These are phyloP conservation scores for Lathyrus oleraceus DNA, from an alignment of 306 rosid genomes.

Conservation along the genomic window DNA sequence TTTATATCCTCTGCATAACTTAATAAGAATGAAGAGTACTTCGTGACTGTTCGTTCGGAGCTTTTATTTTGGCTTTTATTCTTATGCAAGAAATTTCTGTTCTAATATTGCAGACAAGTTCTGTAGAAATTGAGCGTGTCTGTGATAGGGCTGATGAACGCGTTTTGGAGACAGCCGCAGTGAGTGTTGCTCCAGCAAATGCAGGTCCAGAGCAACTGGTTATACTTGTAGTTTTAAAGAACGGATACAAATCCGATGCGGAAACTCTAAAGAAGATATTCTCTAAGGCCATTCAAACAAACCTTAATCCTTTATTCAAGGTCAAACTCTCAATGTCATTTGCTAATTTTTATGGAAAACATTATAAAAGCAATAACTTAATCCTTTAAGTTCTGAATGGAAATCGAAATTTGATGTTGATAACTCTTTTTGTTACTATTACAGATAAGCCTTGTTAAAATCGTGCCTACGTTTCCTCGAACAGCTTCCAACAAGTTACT, in stretches of 20 bases:
- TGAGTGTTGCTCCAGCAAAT: constrained; percentile 59
- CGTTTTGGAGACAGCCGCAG: constrained; percentile 76
- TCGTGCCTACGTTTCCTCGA: constrained; percentile 69
- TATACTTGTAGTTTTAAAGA: constrained; percentile 61
- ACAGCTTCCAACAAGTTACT: constrained; percentile 83
- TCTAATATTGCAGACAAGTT: constrained; percentile 59
- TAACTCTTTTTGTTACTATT: constrained; percentile 22
- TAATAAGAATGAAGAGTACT: background rate
- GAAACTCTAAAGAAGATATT: constrained; percentile 55
- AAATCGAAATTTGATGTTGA: background rate
- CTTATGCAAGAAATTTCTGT: constrained; percentile 21
- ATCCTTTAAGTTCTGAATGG: background rate
- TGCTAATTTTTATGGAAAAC: background rate
- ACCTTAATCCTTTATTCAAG: constrained; percentile 90
- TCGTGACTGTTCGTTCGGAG: background rate
- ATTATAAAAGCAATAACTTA: background rate
- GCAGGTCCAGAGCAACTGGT: constrained; percentile 86
- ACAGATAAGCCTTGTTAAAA: constrained; percentile 63
- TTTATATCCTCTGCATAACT: too few relatives aligned
- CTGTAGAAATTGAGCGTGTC: constrained; percentile 79
- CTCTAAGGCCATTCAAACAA: constrained; percentile 72
- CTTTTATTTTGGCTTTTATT: constrained; percentile 20
- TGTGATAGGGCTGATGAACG: constrained; percentile 72
- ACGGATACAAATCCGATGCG: constrained; percentile 49
- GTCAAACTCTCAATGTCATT: constrained; percentile 35